Percentiles rank a stretch among this genome's conserved stretches.
These are phyloP conservation scores for Chaetomiaceae sp. DNA, from an alignment of 2,329 filamentous ascomycete species.

Conservation along the genomic window DNA sequence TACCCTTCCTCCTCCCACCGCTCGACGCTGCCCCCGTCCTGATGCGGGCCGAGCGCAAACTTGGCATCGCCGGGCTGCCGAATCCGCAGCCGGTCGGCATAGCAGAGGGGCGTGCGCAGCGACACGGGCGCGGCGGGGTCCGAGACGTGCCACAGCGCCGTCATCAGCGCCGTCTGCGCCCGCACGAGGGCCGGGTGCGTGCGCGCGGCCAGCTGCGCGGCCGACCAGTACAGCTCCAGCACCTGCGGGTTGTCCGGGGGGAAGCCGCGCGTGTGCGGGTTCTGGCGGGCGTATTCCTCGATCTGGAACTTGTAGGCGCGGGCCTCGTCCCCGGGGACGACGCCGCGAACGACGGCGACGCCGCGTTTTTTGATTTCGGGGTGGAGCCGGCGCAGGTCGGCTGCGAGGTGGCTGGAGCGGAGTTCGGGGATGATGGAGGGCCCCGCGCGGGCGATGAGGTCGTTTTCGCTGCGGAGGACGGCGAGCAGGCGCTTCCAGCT, in stretches of 20 bases:
- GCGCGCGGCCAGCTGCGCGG: conserved; percentile 63
- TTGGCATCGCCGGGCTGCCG: conserved; percentile 64
- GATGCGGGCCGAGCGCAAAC: conserved; percentile 69
- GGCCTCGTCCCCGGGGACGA: conserved; percentile 60
- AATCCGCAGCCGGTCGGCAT: conserved; percentile 69
- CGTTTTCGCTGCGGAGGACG: conserved; percentile 27
- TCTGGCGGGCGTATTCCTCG: conserved; percentile 60
- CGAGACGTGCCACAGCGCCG: conserved; percentile 54
- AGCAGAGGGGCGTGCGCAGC: conserved; percentile 52
- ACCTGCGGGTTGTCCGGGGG: conserved; percentile 64
- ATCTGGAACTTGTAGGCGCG: conserved; percentile 61
- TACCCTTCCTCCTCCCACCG: conserved; percentile 71
- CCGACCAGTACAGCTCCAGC: conserved; percentile 72
- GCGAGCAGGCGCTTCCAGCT: conserved; percentile 29
- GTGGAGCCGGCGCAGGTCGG: conserved; percentile 33
- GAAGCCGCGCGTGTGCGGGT: conserved; percentile 60
- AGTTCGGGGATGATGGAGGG: conserved; percentile 51
- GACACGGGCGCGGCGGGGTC: conserved; percentile 35
- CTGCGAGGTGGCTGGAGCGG: conserved; percentile 43
- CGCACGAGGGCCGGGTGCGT: conserved; percentile 59
- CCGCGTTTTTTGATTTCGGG: conserved; percentile 58
- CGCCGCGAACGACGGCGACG: conserved; percentile 59
- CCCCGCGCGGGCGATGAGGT: conserved; percentile 41
- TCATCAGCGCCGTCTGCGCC: conserved; percentile 59
- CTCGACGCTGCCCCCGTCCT: conserved; percentile 71